A percentile compares a stretch with the other conserved stretches of the same genome.
phyloP scores from a whole-genome alignment of 352 stramenopile species.

The Phytophthora sp. region DNA sequence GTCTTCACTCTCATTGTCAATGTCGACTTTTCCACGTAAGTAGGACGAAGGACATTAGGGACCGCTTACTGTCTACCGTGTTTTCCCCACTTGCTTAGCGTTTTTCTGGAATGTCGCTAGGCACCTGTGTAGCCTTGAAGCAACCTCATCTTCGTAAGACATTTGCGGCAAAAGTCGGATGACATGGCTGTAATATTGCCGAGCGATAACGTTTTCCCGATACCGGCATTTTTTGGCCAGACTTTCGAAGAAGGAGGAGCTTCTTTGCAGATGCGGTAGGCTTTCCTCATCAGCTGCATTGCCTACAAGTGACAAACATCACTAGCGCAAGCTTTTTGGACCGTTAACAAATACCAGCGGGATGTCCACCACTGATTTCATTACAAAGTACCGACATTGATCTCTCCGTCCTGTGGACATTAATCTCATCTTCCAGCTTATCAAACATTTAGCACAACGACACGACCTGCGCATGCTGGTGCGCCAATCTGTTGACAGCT shows the following conservation, averaged over 20 bases:
- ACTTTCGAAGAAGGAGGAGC: conserved; percentile 28
- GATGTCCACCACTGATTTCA: conserved; percentile 13
- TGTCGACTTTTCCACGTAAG: conserved; percentile 21
- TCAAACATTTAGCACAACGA: conserved; percentile 41
- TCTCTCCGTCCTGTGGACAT: conserved; percentile 25
- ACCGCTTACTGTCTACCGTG: conserved; percentile 20
- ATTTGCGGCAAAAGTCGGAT: conserved; percentile 29
- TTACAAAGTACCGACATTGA: conserved; percentile 13
- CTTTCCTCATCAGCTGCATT: conserved; percentile 15
- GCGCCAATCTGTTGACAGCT: conserved; percentile 19
- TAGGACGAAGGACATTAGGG: conserved; percentile 21
- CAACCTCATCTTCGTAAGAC: conserved; percentile 21
- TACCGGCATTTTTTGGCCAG: conserved; percentile 24
- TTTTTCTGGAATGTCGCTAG: no score
- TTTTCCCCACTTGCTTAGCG: neutral
- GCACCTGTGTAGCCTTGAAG: conserved; percentile 9
- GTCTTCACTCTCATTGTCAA: conserved; percentile 19
- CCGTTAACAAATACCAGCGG: conserved; percentile 16
- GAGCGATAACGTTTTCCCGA: conserved; percentile 19
- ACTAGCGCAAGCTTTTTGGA: conserved; percentile 31
- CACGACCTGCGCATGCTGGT: conserved; percentile 15
- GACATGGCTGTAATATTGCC: neutral
- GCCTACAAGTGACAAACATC: neutral
- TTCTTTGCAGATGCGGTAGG: conserved; percentile 26
- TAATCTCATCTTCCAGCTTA: conserved; percentile 27